Percentiles rank a stretch among this genome's conserved stretches.
Evolutionary conservation across 2,329 filamentous ascomycete species (phyloP).

Genomic region (Xylaria multiplex): DNA sequence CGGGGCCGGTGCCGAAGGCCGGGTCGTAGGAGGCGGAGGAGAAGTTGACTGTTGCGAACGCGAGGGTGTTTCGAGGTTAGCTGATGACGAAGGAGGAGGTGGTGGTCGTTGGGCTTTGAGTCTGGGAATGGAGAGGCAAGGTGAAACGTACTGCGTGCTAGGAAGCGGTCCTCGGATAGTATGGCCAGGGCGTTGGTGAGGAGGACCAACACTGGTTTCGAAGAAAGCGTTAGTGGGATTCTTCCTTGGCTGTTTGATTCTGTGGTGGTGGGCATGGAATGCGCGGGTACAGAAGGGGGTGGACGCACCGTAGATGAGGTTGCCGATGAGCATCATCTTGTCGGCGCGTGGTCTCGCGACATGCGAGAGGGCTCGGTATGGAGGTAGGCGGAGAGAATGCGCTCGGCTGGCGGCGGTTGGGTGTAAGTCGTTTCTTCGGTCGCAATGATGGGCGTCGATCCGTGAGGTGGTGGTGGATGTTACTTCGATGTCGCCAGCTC

Average conservation of each 20-base stretch:
- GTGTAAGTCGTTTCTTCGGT: constrained; percentile 7
- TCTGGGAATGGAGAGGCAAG: neutral
- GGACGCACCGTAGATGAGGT: constrained; percentile 75
- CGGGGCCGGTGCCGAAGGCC: constrained; percentile 77
- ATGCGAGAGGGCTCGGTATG: constrained; percentile 18
- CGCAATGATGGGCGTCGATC: neutral
- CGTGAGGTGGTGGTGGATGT: constrained; percentile 1
- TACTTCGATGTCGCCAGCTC: constrained; percentile 12
- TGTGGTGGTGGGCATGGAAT: constrained; percentile 17
- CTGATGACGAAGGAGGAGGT: neutral
- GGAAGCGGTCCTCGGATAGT: constrained; percentile 93
- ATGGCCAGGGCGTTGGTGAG: constrained; percentile 94
- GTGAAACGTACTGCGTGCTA: constrained; percentile 75
- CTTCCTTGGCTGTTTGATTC: constrained; percentile 24
- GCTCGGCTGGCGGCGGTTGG: constrained; percentile 13
- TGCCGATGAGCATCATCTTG: constrained; percentile 75
- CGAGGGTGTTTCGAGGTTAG: constrained; percentile 37
- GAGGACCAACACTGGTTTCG: constrained; percentile 77
- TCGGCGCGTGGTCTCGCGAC: constrained; percentile 38
- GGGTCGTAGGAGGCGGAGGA: constrained; percentile 76
- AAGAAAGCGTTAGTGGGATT: constrained; percentile 29
- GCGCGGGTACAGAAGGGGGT: constrained; percentile 17
- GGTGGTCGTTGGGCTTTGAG: neutral
- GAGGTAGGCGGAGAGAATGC: constrained; percentile 2
- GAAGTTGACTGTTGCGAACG: constrained; percentile 80